Evolutionary conservation across 345 rosid genomes (phyloP).

Genomic region (Eucalyptus microcorys): DNA sequence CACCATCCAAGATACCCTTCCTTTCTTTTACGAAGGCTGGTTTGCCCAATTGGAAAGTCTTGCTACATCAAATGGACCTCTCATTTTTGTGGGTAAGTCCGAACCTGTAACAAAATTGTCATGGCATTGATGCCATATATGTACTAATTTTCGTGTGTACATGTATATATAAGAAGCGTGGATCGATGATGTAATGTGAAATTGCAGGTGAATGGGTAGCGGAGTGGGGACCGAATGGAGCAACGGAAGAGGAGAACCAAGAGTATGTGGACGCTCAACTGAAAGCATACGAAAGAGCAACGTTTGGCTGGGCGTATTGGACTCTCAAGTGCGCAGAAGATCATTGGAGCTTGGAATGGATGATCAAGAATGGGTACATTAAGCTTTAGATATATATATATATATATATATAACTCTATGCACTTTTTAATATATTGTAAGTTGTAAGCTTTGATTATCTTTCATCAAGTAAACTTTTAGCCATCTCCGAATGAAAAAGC

Average conservation of each 20-base stretch:
- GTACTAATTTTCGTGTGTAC: neutral
- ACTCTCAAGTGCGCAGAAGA: conserved; percentile 23
- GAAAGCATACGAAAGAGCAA: conserved; percentile 34
- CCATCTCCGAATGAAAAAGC: neutral
- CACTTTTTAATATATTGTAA: neutral
- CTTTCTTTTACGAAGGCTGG: conserved; percentile 16
- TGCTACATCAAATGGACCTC: conserved; percentile 41
- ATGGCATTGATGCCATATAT: neutral
- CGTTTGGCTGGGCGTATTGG: conserved; percentile 71
- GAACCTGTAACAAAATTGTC: neutral
- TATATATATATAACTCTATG: neutral
- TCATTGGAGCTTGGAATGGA: conserved; percentile 52
- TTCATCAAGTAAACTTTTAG: neutral
- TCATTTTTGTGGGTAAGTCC: conserved; percentile 38
- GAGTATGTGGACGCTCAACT: conserved; percentile 34
- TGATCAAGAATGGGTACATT: conserved; percentile 43
- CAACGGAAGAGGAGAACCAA: conserved; percentile 26
- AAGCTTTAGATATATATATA: conserved; percentile 1
- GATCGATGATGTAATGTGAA: neutral
- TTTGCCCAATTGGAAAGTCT: conserved; percentile 9
- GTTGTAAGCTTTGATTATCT: neutral
- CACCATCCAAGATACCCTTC: conserved; percentile 29
- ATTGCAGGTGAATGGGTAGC: conserved; percentile 57
- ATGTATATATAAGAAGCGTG: neutral
- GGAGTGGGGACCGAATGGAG: conserved; percentile 33